phyloP scores from a whole-genome alignment of 2,329 filamentous ascomycete genomes.

The Neofusicoccum ribis region DNA sequence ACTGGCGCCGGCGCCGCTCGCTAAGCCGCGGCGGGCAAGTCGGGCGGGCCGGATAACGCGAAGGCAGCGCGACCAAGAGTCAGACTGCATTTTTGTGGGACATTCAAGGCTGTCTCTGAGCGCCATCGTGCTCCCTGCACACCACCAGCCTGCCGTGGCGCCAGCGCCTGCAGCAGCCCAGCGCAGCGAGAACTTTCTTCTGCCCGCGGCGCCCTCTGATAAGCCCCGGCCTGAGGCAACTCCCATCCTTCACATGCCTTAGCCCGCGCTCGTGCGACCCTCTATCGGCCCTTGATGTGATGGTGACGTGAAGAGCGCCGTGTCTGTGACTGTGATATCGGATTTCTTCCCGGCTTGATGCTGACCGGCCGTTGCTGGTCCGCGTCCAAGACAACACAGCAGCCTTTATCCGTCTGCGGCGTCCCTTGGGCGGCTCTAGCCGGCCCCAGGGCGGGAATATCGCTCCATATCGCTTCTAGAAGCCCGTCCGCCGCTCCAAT shows the following conservation, averaged over 20 bases:
- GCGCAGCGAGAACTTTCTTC: slow-evolving; percentile 3
- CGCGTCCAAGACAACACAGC: slow-evolving; percentile 5
- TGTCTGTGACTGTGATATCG: slow-evolving; percentile 13
- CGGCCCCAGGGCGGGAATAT: neutral
- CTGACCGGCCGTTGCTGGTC: slow-evolving; percentile 14
- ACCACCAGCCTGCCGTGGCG: slow-evolving; percentile 12
- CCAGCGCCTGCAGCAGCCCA: slow-evolving; percentile 1
- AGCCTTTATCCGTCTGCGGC: neutral
- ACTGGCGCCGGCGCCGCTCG: slow-evolving; percentile 4
- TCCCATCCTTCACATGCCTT: neutral
- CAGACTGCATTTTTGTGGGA: slow-evolving; percentile 20
- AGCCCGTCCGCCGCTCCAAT: neutral
- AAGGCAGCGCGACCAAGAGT: slow-evolving; percentile 13
- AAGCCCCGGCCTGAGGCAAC: slow-evolving; percentile 4
- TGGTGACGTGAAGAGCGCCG: neutral
- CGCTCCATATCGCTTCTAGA: slow-evolving; percentile 13
- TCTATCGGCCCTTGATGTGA: slow-evolving; percentile 3
- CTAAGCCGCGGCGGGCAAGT: slow-evolving; percentile 17
- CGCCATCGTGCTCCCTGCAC: slow-evolving; percentile 14
- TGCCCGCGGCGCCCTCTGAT: neutral
- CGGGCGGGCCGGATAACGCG: slow-evolving; percentile 16
- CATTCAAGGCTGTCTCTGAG: slow-evolving; percentile 10
- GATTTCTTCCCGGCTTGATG: slow-evolving; percentile 12
- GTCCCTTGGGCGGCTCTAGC: neutral
- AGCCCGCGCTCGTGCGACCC: slow-evolving; percentile 7